phyloP scores from a whole-genome alignment of 1,284 basidiomycete species.

The Ganoderma lingzhi region DNA sequence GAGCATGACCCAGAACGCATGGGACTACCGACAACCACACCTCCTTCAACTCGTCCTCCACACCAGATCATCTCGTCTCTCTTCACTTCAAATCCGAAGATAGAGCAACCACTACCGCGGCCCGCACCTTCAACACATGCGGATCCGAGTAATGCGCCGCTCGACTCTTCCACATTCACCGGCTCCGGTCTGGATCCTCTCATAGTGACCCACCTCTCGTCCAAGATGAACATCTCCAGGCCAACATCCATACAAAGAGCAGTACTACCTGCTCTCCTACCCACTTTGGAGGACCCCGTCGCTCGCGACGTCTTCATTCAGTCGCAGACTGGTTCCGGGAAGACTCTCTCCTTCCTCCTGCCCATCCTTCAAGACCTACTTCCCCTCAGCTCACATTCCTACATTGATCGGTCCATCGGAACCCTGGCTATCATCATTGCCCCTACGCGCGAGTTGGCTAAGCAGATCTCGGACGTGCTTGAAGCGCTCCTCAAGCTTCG shows the following conservation, averaged over 20 bases:
- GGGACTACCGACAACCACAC: conserved; percentile 28
- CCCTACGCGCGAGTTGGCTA: conserved; percentile 94
- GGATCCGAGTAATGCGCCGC: conserved; percentile 86
- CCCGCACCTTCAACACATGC: conserved; percentile 41
- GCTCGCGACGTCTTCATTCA: conserved; percentile 92
- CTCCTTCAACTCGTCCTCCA: conserved; percentile 44
- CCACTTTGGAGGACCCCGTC: conserved; percentile 48
- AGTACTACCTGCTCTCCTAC: conserved; percentile 79
- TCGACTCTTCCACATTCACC: conserved; percentile 79
- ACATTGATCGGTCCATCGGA: conserved; percentile 88
- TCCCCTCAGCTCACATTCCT: conserved; percentile 86
- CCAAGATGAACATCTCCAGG: conserved; percentile 84
- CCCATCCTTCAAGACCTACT: conserved; percentile 96
- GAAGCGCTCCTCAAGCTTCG: conserved; percentile 77
- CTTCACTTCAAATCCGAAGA: conserved; percentile 85
- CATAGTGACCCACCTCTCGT: conserved; percentile 80
- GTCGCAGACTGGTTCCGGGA: conserved; percentile 98
- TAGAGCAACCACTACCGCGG: conserved; percentile 52
- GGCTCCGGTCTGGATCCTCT: conserved; percentile 86
- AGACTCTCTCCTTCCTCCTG: conserved; percentile 94
- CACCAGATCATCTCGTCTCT: conserved; percentile 90
- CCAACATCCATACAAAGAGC: conserved; percentile 94
- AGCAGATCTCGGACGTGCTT: conserved; percentile 87
- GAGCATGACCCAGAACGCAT: conserved; percentile 30
- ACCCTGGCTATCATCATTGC: conserved; percentile 96